Base-by-base conservation (phyloP, 306 rosid genomes). In the Elaeagnus macrophylla region DNA sequence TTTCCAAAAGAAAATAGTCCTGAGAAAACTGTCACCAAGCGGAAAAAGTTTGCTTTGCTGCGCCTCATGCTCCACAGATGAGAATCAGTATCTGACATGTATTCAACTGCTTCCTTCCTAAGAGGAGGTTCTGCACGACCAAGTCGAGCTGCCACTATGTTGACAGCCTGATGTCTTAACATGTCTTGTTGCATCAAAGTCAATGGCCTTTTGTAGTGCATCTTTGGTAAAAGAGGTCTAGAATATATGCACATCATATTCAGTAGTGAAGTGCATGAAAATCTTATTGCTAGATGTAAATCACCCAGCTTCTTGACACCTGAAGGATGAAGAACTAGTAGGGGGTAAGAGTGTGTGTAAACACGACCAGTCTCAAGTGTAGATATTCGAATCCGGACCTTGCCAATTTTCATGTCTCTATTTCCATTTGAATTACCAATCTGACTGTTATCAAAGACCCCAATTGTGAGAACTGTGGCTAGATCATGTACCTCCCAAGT, bases 51-150 rank as follows among this genome's bases (percentile, higher is more conserved):
- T 0, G 99, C 99, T 78, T 93, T 93, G 87, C 96, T 93, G 1
- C 93, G 82, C 56, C 99, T 74, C 95, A 82, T 87, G 76, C 99
- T 87, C 93, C 93, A 93, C 13, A 82, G 76, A 68, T 93, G 95
- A 63, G 96, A 74, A 18, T 93, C 79, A 14, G 84, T 50, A 64
- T 93, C 95, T 39, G 95, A 87, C 93, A 93, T 78, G 81, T 78
- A 84, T 48, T 79, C 89, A 48, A 93, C 80, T 7, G 87, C 87
- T 64, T 93, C 99, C 61, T 39, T 82, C 67, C 86, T 74, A 0
- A 93, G 88, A 51, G 99, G 83, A 9, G 96, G 99, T 70, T 93
- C 99, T 1, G 96, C 69, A 10, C 99, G 71, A 50, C 81, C 60
- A 9, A 93, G 82, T 42, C 95, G 75, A 8, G 96, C 86, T 7